Evolutionary conservation across 257 asterid genomes (phyloP).

Genomic region (Asclepias syriaca): DNA sequence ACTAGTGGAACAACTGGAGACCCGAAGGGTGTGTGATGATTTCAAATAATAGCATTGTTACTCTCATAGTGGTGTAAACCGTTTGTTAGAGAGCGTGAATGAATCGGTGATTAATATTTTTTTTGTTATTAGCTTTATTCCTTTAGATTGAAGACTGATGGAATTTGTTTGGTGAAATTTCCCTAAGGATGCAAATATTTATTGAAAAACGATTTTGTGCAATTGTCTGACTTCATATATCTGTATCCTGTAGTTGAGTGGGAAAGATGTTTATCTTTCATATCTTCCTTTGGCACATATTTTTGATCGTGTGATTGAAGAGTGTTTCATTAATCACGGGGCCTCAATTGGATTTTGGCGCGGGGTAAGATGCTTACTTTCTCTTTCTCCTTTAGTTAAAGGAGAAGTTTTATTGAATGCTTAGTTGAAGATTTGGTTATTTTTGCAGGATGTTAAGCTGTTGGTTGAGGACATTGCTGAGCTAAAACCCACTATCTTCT

Average conservation of each 20-base stretch:
- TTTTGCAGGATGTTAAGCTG: conserved; percentile 70
- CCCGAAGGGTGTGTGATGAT: conserved; percentile 97
- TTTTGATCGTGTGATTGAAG: conserved; percentile 92
- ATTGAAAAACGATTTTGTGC: background rate
- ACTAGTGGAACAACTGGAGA: conserved; percentile 99
- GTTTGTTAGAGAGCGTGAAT: conserved; percentile 55
- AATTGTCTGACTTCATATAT: conserved; percentile 13
- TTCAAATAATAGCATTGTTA: conserved; percentile 76
- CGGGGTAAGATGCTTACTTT: conserved; percentile 54
- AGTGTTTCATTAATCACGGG: conserved; percentile 66
- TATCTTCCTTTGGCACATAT: conserved; percentile 98
- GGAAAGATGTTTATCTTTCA: conserved; percentile 72
- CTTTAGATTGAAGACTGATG: background rate
- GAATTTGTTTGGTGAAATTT: background rate
- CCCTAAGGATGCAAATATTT: background rate
- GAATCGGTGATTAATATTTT: conserved; percentile 51
- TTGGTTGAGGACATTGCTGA: conserved; percentile 79
- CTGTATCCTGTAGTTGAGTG: conserved; percentile 49
- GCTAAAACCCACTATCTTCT: conserved; percentile 85
- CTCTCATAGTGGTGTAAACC: conserved; percentile 67
- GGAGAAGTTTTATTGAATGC: background rate
- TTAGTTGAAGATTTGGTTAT: conserved; percentile 6
- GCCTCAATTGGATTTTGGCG: conserved; percentile 99
- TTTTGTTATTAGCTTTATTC: background rate
- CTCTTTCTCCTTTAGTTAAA: background rate